Base-by-base conservation (phyloP, 2,329 filamentous ascomycete genomes). In the Neobulgaria alba region DNA sequence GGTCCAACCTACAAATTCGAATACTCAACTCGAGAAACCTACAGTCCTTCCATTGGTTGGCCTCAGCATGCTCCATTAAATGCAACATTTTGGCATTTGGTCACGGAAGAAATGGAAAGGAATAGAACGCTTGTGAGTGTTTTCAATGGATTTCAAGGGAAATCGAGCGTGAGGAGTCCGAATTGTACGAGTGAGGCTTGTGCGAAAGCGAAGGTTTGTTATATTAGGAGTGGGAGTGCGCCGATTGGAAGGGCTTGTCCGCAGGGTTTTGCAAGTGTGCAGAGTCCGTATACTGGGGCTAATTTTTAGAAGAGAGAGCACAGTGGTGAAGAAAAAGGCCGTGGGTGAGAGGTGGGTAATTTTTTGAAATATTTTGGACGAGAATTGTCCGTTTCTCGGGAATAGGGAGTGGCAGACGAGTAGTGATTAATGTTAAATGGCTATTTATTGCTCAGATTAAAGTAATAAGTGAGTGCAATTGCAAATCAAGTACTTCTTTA, bases 311-410 rank as follows among this genome's bases (percentile, higher is more conserved):
- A n/a, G n/a, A n/a, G n/a, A n/a, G n/a, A n/a, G n/a, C n/a, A n/a
- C n/a, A n/a, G 79, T 78, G 36, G 78, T 83, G 76, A 79, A 71
- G 63, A 79, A 76, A 59, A 79, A 83, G 57, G 30, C 18, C 10
- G 30, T 14, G 10, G 30, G 30, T 3, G 30, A 15, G 30, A 33
- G 12, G 30, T 9, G 30, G 18, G 12, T 15, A 10, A n/a, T n/a
- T n/a, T n/a, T n/a, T n/a, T n/a, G n/a, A n/a, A n/a, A n/a, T n/a
- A n/a, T n/a, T n/a, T n/a, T n/a, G n/a, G n/a, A n/a, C n/a, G n/a
- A n/a, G n/a, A n/a, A n/a, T n/a, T n/a, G n/a, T n/a, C n/a, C n/a
- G n/a, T n/a, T n/a, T n/a, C n/a, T n/a, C n/a, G n/a, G n/a, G n/a
- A n/a, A n/a, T n/a, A n/a, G n/a, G n/a, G n/a, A n/a, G n/a, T n/a